A percentile compares a stretch with the other conserved stretches of the same genome.
Conservation (phyloP, 1,284 basidiomycete genomes). For the Puccinia triticina region DNA sequence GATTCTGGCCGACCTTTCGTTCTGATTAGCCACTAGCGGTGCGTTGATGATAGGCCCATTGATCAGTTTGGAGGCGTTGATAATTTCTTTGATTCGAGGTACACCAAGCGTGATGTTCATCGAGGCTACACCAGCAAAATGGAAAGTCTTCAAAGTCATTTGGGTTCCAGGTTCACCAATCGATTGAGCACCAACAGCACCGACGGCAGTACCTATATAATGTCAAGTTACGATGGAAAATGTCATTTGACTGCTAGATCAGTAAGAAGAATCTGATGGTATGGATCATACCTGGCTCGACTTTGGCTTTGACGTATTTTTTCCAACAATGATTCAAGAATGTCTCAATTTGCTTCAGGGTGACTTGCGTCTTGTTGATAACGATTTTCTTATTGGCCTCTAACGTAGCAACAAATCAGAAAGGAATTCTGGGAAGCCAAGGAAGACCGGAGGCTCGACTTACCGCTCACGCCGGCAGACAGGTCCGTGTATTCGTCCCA, state of each 20-base stretch:
- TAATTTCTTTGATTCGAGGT: constrained; percentile 99
- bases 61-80: constrained; percentile 95
- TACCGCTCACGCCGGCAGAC: constrained; percentile 73
- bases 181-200: constrained; percentile 97
- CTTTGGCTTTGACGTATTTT: constrained; percentile 89
- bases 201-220: constrained; percentile 72
- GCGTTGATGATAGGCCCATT: constrained; percentile 98
- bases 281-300: constrained; percentile 75
- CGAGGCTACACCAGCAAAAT: constrained; percentile 98
- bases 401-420: constrained; percentile 10
- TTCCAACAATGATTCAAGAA: constrained; percentile 88
- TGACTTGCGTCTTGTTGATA: constrained; percentile 88
- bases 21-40: constrained; percentile 78
- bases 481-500: constrained; percentile 79
- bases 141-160: constrained; percentile 99
- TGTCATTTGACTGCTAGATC: background rate
- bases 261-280: background rate
- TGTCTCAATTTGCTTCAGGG: constrained; percentile 72
- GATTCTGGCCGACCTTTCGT: constrained; percentile 77
- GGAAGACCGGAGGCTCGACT: constrained; percentile 53
- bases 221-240: background rate
- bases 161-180: constrained; percentile 99
- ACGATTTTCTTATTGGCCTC: constrained; percentile 65
- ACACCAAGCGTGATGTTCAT: constrained; percentile 99
- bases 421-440: background rate